A percentile compares a stretch with the other conserved stretches of the same genome.
phyloP scores from a whole-genome alignment of 306 rosid genomes.

The Cucurbita maxima region DNA sequence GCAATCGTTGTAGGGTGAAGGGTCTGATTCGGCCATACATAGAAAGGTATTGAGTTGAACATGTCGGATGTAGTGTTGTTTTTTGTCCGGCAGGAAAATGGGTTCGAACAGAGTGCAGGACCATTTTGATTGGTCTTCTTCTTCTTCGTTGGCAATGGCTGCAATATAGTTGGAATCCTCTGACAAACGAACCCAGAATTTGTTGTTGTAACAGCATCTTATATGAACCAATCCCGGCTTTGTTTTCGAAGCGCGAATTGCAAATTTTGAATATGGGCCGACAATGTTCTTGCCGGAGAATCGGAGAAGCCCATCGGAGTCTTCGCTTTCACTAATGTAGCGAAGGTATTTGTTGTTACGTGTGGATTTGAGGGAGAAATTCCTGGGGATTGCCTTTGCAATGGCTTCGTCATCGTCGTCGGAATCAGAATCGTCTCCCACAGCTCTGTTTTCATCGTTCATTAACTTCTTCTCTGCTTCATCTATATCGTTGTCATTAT shows the following conservation, averaged over 20 bases:
- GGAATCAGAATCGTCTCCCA: too few species aligned
- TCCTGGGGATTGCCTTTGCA: background rate
- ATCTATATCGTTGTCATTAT: background rate
- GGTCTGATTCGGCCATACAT: background rate
- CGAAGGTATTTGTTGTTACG: constrained; percentile 1
- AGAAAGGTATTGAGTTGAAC: background rate
- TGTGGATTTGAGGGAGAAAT: constrained; percentile 6
- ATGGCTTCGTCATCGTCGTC: background rate
- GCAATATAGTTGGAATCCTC: background rate
- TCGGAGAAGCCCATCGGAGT: background rate
- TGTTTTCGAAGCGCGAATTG: background rate
- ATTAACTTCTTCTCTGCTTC: background rate
- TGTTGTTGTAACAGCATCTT: constrained; percentile 3
- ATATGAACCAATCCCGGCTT: background rate
- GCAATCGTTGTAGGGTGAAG: background rate
- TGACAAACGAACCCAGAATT: background rate
- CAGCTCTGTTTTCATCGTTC: background rate
- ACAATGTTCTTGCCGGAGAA: background rate
- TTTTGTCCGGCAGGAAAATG: background rate
- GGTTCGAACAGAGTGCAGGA: constrained; percentile 6
- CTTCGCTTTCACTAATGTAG: background rate
- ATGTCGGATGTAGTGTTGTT: background rate
- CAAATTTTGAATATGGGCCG: constrained; percentile 5
- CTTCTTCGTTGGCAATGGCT: background rate
- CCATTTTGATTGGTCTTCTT: background rate